phyloP scores from a whole-genome alignment of 2,329 filamentous ascomycete genomes.

The Alternaria sp. region DNA sequence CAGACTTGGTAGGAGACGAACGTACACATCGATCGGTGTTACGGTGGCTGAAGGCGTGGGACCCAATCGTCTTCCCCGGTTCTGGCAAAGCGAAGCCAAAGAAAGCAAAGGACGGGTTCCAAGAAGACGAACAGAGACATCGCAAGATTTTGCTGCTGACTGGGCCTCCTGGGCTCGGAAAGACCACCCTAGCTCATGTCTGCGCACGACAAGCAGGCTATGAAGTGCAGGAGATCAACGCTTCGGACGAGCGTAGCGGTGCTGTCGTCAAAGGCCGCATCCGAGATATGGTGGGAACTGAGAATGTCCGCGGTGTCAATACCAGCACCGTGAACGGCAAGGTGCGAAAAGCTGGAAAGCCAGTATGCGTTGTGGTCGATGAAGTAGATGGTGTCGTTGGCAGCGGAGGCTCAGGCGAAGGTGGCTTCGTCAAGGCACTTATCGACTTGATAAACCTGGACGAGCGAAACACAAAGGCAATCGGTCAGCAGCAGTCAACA shows the following conservation, averaged over 20 bases:
- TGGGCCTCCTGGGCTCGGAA: constrained; percentile 90
- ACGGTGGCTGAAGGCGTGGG: constrained; percentile 94
- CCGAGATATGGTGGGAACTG: constrained; percentile 88
- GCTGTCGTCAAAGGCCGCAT: constrained; percentile 92
- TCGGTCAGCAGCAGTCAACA: constrained; percentile 43
- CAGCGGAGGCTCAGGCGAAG: constrained; percentile 72
- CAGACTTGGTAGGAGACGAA: constrained; percentile 93
- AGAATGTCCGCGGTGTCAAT: constrained; percentile 82
- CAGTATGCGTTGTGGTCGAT: constrained; percentile 92
- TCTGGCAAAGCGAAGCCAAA: constrained; percentile 65
- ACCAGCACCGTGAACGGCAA: constrained; percentile 60
- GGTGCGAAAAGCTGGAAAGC: constrained; percentile 76
- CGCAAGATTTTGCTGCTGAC: constrained; percentile 89
- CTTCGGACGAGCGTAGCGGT: constrained; percentile 89
- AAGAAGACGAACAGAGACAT: constrained; percentile 76
- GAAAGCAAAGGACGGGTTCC: constrained; percentile 54
- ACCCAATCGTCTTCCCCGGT: constrained; percentile 87
- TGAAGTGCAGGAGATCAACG: constrained; percentile 96
- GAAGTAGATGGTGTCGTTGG: constrained; percentile 95
- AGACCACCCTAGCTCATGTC: constrained; percentile 95
- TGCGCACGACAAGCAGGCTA: constrained; percentile 95
- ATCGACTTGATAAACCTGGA: constrained; percentile 89
- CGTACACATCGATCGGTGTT: constrained; percentile 89
- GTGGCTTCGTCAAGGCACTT: constrained; percentile 92
- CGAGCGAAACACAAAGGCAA: constrained; percentile 72